A percentile compares a stretch with the other conserved stretches of the same genome.
Conservation (phyloP, 768 basidiomycete species). For the Inosperma sp. region DNA sequence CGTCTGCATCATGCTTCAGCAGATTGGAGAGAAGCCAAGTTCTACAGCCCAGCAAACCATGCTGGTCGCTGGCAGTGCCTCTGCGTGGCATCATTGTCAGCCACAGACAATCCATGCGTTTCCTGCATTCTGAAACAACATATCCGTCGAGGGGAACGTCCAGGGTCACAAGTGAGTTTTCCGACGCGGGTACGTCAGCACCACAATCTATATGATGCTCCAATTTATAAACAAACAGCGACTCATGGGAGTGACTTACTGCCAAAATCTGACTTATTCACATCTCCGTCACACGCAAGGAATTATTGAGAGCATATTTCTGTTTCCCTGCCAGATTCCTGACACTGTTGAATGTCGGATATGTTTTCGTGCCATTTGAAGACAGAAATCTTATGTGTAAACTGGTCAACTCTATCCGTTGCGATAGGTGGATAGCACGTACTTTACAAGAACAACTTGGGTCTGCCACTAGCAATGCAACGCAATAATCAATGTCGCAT, state of each 20-base stretch:
- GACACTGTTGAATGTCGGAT: background rate
- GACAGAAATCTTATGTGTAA: background rate
- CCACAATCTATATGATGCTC: background rate
- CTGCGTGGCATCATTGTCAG: constrained; percentile 6
- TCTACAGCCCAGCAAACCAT: too few species aligned
- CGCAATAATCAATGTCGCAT: background rate
- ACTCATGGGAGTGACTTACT: background rate
- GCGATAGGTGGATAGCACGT: background rate
- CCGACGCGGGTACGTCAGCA: background rate
- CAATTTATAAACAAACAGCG: background rate
- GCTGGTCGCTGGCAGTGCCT: background rate
- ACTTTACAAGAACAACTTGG: background rate
- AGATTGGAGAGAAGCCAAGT: too few species aligned
- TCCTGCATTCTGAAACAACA: constrained; percentile 4
- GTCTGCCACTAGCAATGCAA: background rate
- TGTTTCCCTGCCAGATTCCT: background rate
- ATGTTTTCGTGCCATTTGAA: background rate
- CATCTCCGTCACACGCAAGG: background rate
- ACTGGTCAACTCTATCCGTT: background rate
- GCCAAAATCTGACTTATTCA: background rate
- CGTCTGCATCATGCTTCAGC: too few species aligned
- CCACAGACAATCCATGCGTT: constrained; percentile 5
- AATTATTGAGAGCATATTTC: background rate
- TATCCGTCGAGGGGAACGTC: constrained; percentile 8
- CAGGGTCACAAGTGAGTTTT: background rate